Conservation (phyloP, 2,329 filamentous ascomycete genomes). For the Pestalotiopsis fici region DNA sequence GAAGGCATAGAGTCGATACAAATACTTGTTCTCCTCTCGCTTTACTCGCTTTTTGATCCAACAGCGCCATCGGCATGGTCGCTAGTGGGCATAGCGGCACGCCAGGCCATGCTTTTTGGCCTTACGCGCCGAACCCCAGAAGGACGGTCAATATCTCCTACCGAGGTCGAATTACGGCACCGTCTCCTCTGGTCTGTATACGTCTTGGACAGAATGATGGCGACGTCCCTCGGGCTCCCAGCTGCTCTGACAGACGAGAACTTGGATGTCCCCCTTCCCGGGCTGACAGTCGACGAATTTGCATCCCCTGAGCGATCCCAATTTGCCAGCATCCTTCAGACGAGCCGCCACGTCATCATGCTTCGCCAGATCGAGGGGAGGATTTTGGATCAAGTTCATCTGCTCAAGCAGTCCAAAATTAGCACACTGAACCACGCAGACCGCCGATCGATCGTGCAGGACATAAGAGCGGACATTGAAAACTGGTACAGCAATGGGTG, state of each 20-base stretch:
- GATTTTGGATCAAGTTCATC: slow-evolving; percentile 38
- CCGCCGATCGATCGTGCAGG: slow-evolving; percentile 30
- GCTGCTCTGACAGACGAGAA: slow-evolving; percentile 39
- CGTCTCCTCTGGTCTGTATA: slow-evolving; percentile 47
- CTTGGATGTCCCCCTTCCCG: slow-evolving; percentile 40
- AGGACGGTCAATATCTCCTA: slow-evolving; percentile 23
- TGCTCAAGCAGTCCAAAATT: slow-evolving; percentile 29
- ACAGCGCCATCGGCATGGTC: slow-evolving; percentile 38
- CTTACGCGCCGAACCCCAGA: slow-evolving; percentile 32
- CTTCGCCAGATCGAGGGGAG: slow-evolving; percentile 43
- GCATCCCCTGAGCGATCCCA: slow-evolving; percentile 36
- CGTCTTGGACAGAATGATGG: slow-evolving; percentile 46
- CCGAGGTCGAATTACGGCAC: slow-evolving; percentile 32
- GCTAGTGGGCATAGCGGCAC: slow-evolving; percentile 39
- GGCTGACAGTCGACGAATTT: slow-evolving; percentile 46
- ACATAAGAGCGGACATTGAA: slow-evolving; percentile 42
- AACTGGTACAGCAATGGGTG: slow-evolving; percentile 49
- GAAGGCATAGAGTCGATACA: slow-evolving; percentile 39
- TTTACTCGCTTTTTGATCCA: slow-evolving; percentile 46
- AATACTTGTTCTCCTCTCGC: slow-evolving; percentile 40
- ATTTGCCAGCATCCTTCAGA: slow-evolving; percentile 42
- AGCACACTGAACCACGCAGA: slow-evolving; percentile 31
- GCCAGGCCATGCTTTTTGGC: slow-evolving; percentile 39
- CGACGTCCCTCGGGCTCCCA: slow-evolving; percentile 40
- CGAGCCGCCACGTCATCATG: slow-evolving; percentile 44